These are phyloP conservation scores for Linderniella brevidens DNA, from an alignment of 257 asterid species.

Conservation along the genomic window DNA sequence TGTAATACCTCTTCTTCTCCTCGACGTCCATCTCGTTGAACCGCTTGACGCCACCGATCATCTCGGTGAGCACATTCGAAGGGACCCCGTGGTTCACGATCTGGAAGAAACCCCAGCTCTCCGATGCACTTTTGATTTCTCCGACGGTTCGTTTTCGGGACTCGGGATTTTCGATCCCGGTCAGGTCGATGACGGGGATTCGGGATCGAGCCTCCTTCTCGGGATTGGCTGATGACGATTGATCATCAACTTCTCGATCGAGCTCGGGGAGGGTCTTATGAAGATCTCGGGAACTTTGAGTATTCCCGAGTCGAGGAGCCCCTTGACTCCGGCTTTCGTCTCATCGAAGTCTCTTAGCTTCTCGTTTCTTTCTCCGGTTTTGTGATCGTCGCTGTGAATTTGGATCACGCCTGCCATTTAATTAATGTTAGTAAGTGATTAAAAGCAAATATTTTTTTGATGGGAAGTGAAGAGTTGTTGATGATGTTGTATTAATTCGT, in stretches of 20 bases:
- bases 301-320: constrained; percentile 25
- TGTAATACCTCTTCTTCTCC: constrained; percentile 26
- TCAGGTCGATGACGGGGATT: constrained; percentile 34
- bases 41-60: constrained; percentile 10
- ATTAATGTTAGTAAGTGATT: no score
- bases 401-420: neutral
- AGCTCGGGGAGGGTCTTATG: no score
- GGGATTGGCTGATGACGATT: no score
- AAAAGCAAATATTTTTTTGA: no score
- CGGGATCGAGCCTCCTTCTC: constrained; percentile 2
- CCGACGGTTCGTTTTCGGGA: constrained; percentile 16
- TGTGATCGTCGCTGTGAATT: neutral
- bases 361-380: constrained; percentile 9
- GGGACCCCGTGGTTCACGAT: constrained; percentile 35
- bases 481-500: no score
- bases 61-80: constrained; percentile 13
- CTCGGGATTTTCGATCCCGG: constrained; percentile 8
- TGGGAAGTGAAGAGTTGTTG: no score
- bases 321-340: constrained; percentile 36
- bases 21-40: constrained; percentile 20
- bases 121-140: constrained; percentile 22
- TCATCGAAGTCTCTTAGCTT: constrained; percentile 28
- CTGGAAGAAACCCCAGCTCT: constrained; percentile 35
- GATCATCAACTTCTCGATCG: no score
- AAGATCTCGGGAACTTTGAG: constrained; percentile 16